phyloP scores from a whole-genome alignment of 345 rosid genomes.

The Hypericum perforatum region DNA sequence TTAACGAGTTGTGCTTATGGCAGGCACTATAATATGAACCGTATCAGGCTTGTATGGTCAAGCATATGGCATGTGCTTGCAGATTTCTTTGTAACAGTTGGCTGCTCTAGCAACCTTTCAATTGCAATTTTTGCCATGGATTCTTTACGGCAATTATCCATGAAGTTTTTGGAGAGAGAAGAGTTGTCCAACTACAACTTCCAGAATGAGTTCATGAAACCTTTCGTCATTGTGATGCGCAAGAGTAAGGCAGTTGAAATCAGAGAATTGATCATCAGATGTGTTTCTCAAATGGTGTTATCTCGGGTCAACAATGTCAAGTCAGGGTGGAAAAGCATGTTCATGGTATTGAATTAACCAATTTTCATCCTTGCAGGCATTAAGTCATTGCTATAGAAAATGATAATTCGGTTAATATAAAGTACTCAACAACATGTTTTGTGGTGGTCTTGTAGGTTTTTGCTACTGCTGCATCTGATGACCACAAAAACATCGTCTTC shows the following conservation, averaged over 20 bases:
- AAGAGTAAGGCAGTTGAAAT: constrained; percentile 97
- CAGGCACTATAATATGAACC: constrained; percentile 99
- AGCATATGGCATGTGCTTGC: constrained; percentile 97
- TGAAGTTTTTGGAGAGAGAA: constrained; percentile 92
- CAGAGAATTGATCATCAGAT: constrained; percentile 92
- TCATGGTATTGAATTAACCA: constrained; percentile 54
- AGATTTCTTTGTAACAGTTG: constrained; percentile 88
- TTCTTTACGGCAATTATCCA: constrained; percentile 87
- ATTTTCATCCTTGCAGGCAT: not conserved
- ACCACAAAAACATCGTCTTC: constrained; percentile 91
- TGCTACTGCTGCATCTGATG: constrained; percentile 97
- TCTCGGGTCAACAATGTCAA: constrained; percentile 94
- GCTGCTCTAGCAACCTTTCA: constrained; percentile 93
- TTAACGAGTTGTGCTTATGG: constrained; percentile 6
- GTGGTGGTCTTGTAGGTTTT: constrained; percentile 52
- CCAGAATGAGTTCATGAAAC: constrained; percentile 99
- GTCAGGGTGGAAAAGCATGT: constrained; percentile 99
- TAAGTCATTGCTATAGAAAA: not conserved
- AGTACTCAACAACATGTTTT: not conserved
- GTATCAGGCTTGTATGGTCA: constrained; percentile 99
- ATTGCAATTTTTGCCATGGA: constrained; percentile 99
- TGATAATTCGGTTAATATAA: not conserved
- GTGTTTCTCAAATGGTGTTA: constrained; percentile 96
- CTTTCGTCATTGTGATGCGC: constrained; percentile 97
- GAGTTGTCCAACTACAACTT: constrained; percentile 97